Conservation (phyloP, 23 red algal species). For the Gracilaria gracilis region DNA sequence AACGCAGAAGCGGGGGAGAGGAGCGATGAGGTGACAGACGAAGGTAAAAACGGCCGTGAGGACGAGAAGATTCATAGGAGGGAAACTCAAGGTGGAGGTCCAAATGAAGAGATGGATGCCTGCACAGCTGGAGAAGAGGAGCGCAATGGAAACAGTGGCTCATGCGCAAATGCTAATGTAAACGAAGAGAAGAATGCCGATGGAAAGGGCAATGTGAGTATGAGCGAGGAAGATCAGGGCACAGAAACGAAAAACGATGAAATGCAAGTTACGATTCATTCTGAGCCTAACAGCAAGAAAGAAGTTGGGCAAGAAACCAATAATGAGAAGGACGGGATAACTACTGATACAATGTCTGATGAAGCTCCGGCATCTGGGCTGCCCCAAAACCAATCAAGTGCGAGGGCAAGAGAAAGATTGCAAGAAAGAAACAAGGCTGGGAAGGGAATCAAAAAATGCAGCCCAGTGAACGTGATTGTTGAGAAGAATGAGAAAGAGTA, state of each 20-base stretch:
- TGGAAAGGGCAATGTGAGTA: not conserved
- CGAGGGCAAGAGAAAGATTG: not conserved
- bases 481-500: not conserved
- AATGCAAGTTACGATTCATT: not conserved
- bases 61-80: not conserved
- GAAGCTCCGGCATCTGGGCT: not conserved
- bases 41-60: no score
- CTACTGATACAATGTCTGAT: not conserved
- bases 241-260: not conserved
- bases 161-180: not conserved
- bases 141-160: not conserved
- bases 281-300: not conserved
- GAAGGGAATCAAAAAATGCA: not conserved
- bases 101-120: not conserved
- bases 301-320: not conserved
- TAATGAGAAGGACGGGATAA: not conserved
- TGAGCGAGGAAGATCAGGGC: not conserved
- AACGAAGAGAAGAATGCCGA: not conserved
- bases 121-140: not conserved
- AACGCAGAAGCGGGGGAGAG: no score
- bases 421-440: not conserved
- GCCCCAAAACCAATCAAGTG: not conserved
- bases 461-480: conserved; percentile 1
- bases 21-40: not conserved
- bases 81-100: not conserved